These are phyloP conservation scores for Verbena officinalis DNA, from an alignment of 257 asterid genomes.

Conservation along the genomic window DNA sequence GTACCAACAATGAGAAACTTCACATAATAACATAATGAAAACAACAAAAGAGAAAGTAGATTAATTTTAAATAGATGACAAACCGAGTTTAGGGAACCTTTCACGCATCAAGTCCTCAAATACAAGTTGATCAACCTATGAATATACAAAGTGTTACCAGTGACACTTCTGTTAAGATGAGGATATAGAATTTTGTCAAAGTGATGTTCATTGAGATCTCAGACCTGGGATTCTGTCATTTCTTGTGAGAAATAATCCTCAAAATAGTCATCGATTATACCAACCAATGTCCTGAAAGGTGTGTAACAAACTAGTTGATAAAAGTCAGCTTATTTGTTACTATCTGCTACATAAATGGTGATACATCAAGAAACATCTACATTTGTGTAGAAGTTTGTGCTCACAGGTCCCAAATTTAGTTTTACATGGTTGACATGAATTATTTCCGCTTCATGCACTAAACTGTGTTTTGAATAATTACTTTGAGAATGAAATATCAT, in stretches of 20 bases:
- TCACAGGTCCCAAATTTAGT: conserved; percentile 12
- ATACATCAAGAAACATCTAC: conserved; percentile 14
- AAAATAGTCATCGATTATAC: conserved; percentile 84
- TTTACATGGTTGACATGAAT: conserved; percentile 17
- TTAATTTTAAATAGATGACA: conserved; percentile 35
- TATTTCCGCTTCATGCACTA: conserved; percentile 5
- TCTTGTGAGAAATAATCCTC: conserved; percentile 87
- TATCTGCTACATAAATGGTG: conserved; percentile 15
- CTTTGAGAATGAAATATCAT: neutral
- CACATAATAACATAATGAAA: conserved; percentile 18
- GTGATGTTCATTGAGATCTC: conserved; percentile 30
- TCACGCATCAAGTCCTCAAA: conserved; percentile 92
- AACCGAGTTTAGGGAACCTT: conserved; percentile 87
- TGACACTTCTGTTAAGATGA: conserved; percentile 25
- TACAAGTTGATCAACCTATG: conserved; percentile 90
- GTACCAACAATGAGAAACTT: conserved; percentile 28
- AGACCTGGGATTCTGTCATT: conserved; percentile 94
- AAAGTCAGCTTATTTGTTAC: conserved; percentile 31
- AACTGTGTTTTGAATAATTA: neutral
- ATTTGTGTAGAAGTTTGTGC: conserved; percentile 19
- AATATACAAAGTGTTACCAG: conserved; percentile 15
- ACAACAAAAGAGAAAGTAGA: conserved; percentile 8
- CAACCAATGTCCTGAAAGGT: conserved; percentile 86
- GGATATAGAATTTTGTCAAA: conserved; percentile 8
- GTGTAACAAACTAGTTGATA: conserved; percentile 39